Conservation (phyloP, 169 alveolate genomes). For the Cryptosporidium canis region DNA sequence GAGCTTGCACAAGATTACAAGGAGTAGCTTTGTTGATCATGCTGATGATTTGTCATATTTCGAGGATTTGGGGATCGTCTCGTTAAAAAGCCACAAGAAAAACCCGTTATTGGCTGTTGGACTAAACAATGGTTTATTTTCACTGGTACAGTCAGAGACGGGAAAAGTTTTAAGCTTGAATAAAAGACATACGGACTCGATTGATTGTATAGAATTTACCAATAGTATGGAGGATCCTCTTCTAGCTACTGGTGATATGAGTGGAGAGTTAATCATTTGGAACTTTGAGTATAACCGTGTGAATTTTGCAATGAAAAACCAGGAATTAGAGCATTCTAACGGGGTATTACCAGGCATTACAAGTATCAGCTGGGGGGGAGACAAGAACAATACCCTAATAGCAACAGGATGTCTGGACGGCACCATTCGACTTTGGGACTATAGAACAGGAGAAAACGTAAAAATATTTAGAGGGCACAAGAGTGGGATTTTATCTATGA, state of each 20-base stretch:
- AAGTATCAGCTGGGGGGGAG: conserved; percentile 32
- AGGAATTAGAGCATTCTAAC: conserved; percentile 49
- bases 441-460: conserved; percentile 42
- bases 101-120: conserved; percentile 60
- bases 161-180: conserved; percentile 67
- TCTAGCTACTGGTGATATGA: conserved; percentile 61
- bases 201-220: conserved; percentile 20
- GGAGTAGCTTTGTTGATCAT: neutral
- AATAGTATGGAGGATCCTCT: conserved; percentile 17
- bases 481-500: conserved; percentile 60
- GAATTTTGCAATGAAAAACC: conserved; percentile 8
- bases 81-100: conserved; percentile 18
- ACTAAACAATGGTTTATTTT: neutral
- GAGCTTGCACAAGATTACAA: conserved; percentile 35
- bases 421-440: conserved; percentile 64
- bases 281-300: conserved; percentile 31
- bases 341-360: conserved; percentile 57
- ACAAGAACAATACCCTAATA: conserved; percentile 8
- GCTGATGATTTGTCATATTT: neutral
- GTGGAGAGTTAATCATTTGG: conserved; percentile 56
- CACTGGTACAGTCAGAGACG: conserved; percentile 70
- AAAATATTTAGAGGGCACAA: conserved; percentile 44
- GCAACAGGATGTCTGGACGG: conserved; percentile 70
- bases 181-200: conserved; percentile 28
- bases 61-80: conserved; percentile 48